A percentile compares a stretch with the other conserved stretches of the same genome.
phyloP scores from a whole-genome alignment of 202 grass and related monocot genomes.

The Zoysia matrella region DNA sequence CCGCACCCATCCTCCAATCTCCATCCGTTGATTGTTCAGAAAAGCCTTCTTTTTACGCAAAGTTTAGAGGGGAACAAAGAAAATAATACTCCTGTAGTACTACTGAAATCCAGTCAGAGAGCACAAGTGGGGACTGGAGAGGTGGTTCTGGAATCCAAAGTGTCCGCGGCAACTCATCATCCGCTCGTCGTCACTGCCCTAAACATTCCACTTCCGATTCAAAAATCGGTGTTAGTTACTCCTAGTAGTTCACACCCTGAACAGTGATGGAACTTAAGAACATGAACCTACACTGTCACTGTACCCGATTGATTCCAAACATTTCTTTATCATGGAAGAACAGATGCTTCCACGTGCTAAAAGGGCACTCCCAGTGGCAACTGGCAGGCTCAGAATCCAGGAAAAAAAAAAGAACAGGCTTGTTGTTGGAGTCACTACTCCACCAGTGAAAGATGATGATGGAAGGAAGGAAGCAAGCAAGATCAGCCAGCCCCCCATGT shows the following conservation, averaged over 20 bases:
- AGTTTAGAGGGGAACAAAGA: neutral
- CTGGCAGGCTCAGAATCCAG: neutral
- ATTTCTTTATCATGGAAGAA: slow-evolving; percentile 12
- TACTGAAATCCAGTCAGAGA: too few relatives aligned
- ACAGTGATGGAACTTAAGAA: neutral
- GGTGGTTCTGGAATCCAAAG: neutral
- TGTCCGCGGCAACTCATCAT: neutral
- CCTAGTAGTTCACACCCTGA: neutral
- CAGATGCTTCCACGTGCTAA: slow-evolving; percentile 48
- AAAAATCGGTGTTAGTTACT: neutral
- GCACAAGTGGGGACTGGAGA: neutral
- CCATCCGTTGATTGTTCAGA: too few relatives aligned
- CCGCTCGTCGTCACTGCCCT: neutral
- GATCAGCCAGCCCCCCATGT: slow-evolving; percentile 4
- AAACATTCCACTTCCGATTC: neutral
- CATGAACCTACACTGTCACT: neutral
- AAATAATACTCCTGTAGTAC: too few relatives aligned
- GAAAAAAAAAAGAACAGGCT: neutral
- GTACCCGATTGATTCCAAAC: slow-evolving; percentile 18
- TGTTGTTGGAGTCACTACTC: too few relatives aligned
- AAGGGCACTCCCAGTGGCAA: neutral
- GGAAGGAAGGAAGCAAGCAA: neutral
- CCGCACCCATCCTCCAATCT: neutral
- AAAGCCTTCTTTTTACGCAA: neutral
- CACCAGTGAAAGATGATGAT: neutral